phyloP scores from a whole-genome alignment of 169 alveolate species.

The Plasmodium sp. region DNA sequence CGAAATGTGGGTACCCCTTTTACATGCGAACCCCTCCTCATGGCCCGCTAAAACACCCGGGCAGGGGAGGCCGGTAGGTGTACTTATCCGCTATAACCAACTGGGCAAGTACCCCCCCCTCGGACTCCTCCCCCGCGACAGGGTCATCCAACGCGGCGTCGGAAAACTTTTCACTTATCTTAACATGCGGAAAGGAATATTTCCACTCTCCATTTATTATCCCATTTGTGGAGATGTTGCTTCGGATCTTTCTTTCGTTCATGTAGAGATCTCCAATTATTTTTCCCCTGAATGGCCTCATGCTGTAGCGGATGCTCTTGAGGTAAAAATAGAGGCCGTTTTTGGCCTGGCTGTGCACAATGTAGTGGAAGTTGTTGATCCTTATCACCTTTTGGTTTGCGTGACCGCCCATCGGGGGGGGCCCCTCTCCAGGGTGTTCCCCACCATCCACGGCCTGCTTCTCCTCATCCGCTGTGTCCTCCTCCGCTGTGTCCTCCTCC shows the following conservation, averaged over 20 bases:
- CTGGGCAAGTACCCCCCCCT: neutral
- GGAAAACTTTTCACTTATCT: slow-evolving; percentile 15
- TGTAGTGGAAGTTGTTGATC: slow-evolving; percentile 50
- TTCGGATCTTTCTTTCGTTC: slow-evolving; percentile 73
- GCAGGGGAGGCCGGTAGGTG: slow-evolving; percentile 52
- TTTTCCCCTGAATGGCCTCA: slow-evolving; percentile 84
- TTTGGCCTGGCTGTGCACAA: slow-evolving; percentile 66
- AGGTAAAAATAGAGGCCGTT: neutral
- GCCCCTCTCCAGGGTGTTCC: neutral
- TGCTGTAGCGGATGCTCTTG: slow-evolving; percentile 6
- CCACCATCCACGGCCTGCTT: slow-evolving; percentile 24
- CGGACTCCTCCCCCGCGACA: neutral
- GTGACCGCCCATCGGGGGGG: slow-evolving; percentile 1
- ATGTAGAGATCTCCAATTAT: slow-evolving; percentile 80
- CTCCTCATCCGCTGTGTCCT: neutral
- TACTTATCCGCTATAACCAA: slow-evolving; percentile 25
- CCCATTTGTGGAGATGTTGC: slow-evolving; percentile 80
- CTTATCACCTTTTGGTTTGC: slow-evolving; percentile 68
- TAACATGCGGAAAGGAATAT: slow-evolving; percentile 76
- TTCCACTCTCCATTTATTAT: slow-evolving; percentile 85
- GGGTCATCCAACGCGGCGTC: slow-evolving; percentile 1
- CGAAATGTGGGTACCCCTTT: neutral
- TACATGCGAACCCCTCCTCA: neutral
- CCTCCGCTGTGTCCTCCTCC: slow-evolving; percentile 21
- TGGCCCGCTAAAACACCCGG: slow-evolving; percentile 6